Conservation (phyloP, 31 red algal species). For the Asparagopsis taxiformis region DNA sequence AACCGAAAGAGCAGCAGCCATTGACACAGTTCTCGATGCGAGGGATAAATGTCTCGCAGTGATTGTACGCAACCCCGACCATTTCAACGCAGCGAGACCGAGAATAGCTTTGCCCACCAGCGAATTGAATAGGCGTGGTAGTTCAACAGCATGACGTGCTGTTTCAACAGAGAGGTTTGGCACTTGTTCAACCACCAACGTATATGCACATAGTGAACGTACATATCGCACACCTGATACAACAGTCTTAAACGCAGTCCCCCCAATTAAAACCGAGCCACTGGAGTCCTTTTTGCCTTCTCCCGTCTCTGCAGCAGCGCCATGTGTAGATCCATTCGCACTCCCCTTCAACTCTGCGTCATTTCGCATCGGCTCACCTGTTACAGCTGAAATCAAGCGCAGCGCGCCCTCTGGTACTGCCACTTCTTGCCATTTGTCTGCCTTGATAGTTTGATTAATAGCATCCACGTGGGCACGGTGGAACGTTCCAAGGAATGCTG, state of each 20-base stretch:
- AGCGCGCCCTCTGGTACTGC: conserved; percentile 11
- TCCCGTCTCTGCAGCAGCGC: neutral
- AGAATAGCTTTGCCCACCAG: conserved; percentile 65
- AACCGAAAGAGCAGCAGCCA: conserved; percentile 49
- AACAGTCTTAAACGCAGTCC: conserved; percentile 41
- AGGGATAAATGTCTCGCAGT: conserved; percentile 80
- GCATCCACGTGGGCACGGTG: conserved; percentile 59
- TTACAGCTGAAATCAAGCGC: conserved; percentile 29
- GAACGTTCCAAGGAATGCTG: conserved; percentile 46
- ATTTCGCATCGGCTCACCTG: neutral
- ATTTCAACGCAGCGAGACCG: conserved; percentile 66
- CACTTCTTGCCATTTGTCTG: conserved; percentile 66
- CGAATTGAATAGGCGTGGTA: conserved; percentile 66
- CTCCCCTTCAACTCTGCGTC: conserved; percentile 1
- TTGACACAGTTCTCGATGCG: conserved; percentile 65
- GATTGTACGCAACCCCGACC: conserved; percentile 80
- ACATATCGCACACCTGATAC: conserved; percentile 43
- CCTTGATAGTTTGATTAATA: conserved; percentile 28
- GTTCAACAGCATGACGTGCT: conserved; percentile 50
- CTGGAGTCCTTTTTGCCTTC: neutral
- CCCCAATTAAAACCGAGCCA: conserved; percentile 25
- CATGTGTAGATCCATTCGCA: neutral
- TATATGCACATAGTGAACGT: conserved; percentile 59
- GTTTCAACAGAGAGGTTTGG: conserved; percentile 45
- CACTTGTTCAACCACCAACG: conserved; percentile 51